Base-by-base conservation (phyloP, 495 filamentous ascomycete species). In the Penicillium psychrofluorescens region DNA sequence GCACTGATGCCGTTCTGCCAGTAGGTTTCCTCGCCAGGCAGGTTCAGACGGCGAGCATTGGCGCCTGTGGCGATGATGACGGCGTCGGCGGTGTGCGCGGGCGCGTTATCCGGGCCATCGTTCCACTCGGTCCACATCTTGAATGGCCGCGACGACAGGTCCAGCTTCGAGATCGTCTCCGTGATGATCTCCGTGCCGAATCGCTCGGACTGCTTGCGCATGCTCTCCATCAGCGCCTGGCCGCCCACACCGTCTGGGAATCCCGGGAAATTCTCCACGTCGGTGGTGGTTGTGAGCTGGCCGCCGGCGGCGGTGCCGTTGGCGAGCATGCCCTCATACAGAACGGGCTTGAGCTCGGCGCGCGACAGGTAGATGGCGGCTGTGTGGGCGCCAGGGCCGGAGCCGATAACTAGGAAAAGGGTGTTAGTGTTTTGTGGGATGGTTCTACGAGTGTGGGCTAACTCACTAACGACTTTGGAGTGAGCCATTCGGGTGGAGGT, bases 251-350 rank as follows among this genome's bases (percentile, higher is more conserved):
- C 88, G 39, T 84, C 76, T 46, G 85, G 86, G 72, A 95, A 98
- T 31, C 92, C 92, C 40, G 92, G 92, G 70, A 81, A 98, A 71
- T 98, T 98, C 75, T 98, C 92, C 43, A 98, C 81, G 48, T 98
- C 92, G 56, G 95, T 96, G 45, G 92, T 98, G 32, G 92, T 98
- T 16, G 92, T 98, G 44, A 98, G 72, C 73, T 98, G 92, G 29
- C 92, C 92, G 55, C 92, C 92, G 38, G 92, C 85, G 6, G 92
- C 92, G 62, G 94, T 92, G 54, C 92, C 92, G 56, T 95, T 94
- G 51, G 92, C 92, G 47, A 98, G 83, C 75, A 97, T 95, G 47
- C 92, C 92, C 72, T 98, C 92, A 59, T 97, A 98, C 44, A 98
- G 72, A 46, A 95, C 85, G 32, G 92, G 85, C 78, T 66, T 49